phyloP scores from a whole-genome alignment of 2,329 filamentous ascomycete species.

The Alternaria ventricosa region DNA sequence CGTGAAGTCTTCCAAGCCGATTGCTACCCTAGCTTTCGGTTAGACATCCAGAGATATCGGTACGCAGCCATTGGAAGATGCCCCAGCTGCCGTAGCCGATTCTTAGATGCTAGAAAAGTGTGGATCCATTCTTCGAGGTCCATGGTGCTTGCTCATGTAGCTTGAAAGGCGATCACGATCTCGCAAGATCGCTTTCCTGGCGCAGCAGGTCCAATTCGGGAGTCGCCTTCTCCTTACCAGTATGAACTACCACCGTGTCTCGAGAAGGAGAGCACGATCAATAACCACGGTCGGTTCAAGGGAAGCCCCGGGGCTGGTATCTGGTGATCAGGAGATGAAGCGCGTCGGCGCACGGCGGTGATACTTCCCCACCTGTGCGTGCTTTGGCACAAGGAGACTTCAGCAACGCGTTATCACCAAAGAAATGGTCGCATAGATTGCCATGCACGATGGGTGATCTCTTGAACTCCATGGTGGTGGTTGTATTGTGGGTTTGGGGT shows the following conservation, averaged over 20 bases:
- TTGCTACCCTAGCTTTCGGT: background rate
- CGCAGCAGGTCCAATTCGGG: background rate
- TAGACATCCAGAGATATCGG: background rate
- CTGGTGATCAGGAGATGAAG: background rate
- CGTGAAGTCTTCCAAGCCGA: background rate
- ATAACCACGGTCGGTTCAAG: background rate
- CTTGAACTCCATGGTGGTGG: background rate
- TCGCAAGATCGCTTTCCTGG: background rate
- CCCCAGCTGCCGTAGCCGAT: background rate
- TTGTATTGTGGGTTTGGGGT: background rate
- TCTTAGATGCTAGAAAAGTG: background rate
- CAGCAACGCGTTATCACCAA: background rate
- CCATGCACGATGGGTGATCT: background rate
- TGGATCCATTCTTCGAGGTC: background rate
- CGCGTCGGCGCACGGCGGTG: background rate
- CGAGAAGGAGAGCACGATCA: background rate
- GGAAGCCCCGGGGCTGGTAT: background rate
- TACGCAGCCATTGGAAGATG: background rate
- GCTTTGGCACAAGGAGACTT: background rate
- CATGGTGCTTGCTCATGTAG: background rate
- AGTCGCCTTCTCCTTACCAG: background rate
- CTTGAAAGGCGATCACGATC: background rate
- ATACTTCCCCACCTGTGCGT: background rate
- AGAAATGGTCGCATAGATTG: background rate
- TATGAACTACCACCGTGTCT: background rate